Conservation (phyloP, 1,139 yeast species). For the Blastobotrys indianensis region DNA sequence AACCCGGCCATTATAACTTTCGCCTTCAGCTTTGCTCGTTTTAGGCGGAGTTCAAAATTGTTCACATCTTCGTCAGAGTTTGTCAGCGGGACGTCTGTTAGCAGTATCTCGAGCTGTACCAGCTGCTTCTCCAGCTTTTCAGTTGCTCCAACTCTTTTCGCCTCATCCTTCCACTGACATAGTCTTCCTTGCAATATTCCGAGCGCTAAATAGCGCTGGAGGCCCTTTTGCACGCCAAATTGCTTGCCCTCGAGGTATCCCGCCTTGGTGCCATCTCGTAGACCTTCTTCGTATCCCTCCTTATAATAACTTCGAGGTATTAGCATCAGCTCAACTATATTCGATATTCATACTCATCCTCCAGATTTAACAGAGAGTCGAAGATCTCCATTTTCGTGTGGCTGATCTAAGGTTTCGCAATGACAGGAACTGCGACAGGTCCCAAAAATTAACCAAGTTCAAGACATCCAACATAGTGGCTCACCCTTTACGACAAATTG, state of each 20-base stretch:
- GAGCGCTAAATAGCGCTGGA: slow-evolving; percentile 56
- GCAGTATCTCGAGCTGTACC: slow-evolving; percentile 21
- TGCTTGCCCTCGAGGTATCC: slow-evolving; percentile 70
- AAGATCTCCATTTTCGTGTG: slow-evolving; percentile 26
- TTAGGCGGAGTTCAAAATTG: slow-evolving; percentile 26
- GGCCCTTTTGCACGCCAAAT: slow-evolving; percentile 74
- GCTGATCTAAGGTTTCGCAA: background rate
- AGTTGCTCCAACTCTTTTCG: background rate
- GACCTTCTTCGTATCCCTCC: slow-evolving; percentile 53
- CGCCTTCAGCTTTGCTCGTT: slow-evolving; percentile 30
- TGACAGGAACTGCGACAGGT: background rate
- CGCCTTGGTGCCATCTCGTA: slow-evolving; percentile 43
- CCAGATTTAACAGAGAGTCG: slow-evolving; percentile 49
- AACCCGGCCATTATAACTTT: slow-evolving; percentile 26
- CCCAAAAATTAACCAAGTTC: background rate
- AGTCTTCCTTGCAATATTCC: slow-evolving; percentile 60
- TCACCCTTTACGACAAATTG: background rate
- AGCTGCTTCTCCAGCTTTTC: slow-evolving; percentile 16
- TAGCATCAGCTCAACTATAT: background rate
- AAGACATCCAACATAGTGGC: background rate
- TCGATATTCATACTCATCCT: slow-evolving; percentile 36
- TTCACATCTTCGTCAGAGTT: slow-evolving; percentile 31
- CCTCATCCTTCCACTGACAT: slow-evolving; percentile 32
- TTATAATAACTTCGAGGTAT: slow-evolving; percentile 41
- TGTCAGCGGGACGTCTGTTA: slow-evolving; percentile 25